Evolutionary conservation across 2,329 filamentous ascomycete genomes (phyloP).

Genomic region (Cladosporium sp.): DNA sequence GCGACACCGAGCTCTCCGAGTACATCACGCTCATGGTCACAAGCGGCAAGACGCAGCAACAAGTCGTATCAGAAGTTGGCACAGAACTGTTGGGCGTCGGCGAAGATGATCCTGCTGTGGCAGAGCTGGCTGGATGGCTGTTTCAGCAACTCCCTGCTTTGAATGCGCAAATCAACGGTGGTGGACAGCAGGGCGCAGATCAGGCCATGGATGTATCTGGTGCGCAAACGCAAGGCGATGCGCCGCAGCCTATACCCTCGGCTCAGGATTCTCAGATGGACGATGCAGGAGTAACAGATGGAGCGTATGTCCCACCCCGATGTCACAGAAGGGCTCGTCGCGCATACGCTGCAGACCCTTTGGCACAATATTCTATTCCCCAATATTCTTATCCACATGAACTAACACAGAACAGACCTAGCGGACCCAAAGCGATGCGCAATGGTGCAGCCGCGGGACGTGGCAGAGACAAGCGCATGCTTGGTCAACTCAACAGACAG

Average conservation of each 20-base stretch:
- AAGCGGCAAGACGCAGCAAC: slow-evolving; percentile 87
- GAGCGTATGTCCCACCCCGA: slow-evolving; percentile 38
- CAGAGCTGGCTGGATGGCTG: slow-evolving; percentile 86
- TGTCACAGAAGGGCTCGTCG: neutral
- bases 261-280: slow-evolving; percentile 69
- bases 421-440: slow-evolving; percentile 92
- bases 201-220: slow-evolving; percentile 6
- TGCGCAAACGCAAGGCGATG: slow-evolving; percentile 3
- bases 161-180: slow-evolving; percentile 59
- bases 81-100: slow-evolving; percentile 79
- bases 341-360: slow-evolving; percentile 1
- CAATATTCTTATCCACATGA: neutral
- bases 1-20: slow-evolving; percentile 80
- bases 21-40: slow-evolving; percentile 97
- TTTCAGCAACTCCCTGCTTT: slow-evolving; percentile 76
- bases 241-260: slow-evolving; percentile 10
- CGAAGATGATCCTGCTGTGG: slow-evolving; percentile 76
- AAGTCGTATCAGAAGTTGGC: slow-evolving; percentile 83
- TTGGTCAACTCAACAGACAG: slow-evolving; percentile 67
- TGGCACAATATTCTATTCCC: neutral
- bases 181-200: slow-evolving; percentile 15
- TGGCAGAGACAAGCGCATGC: slow-evolving; percentile 71
- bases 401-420: slow-evolving; percentile 60
- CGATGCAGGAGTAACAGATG: slow-evolving; percentile 39
- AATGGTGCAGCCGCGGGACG: slow-evolving; percentile 54